These are phyloP conservation scores for Diddensiella transvaalensis DNA, from an alignment of 805 yeast genomes.

Conservation along the genomic window DNA sequence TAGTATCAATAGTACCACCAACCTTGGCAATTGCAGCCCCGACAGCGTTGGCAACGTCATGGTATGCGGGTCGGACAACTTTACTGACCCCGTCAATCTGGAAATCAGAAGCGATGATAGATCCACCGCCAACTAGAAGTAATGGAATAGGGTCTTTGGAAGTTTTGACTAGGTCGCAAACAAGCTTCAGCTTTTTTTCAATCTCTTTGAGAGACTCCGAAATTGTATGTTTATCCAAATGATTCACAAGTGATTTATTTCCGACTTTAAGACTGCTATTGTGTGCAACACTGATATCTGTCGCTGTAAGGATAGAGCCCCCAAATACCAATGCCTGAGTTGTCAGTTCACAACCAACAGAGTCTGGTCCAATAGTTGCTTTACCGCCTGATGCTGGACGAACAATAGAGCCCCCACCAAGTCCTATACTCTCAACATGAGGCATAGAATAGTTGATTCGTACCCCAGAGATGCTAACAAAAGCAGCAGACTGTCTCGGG, in stretches of 20 bases:
- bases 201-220: conserved; percentile 16
- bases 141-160: conserved; percentile 43
- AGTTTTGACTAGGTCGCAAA: conserved; percentile 45
- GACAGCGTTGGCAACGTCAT: conserved; percentile 47
- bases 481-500: conserved; percentile 45
- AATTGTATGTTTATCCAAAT: conserved; percentile 13
- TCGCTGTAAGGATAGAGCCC: conserved; percentile 40
- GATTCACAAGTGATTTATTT: conserved; percentile 19
- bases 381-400: not conserved
- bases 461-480: conserved; percentile 45
- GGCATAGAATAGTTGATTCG: conserved; percentile 47
- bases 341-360: conserved; percentile 42
- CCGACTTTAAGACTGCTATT: conserved; percentile 9
- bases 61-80: conserved; percentile 41
- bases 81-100: conserved; percentile 40
- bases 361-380: conserved; percentile 43
- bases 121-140: conserved; percentile 48
- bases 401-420: conserved; percentile 48
- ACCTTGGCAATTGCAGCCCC: conserved; percentile 49
- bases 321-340: conserved; percentile 40
- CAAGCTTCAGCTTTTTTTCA: conserved; percentile 36
- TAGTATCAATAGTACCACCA: conserved; percentile 31
- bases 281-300: conserved; percentile 36
- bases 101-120: conserved; percentile 39
- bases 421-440: conserved; percentile 46